These are phyloP conservation scores for Cephalotrichum gorgonifer DNA, from an alignment of 2,329 filamentous ascomycete species.

Conservation along the genomic window DNA sequence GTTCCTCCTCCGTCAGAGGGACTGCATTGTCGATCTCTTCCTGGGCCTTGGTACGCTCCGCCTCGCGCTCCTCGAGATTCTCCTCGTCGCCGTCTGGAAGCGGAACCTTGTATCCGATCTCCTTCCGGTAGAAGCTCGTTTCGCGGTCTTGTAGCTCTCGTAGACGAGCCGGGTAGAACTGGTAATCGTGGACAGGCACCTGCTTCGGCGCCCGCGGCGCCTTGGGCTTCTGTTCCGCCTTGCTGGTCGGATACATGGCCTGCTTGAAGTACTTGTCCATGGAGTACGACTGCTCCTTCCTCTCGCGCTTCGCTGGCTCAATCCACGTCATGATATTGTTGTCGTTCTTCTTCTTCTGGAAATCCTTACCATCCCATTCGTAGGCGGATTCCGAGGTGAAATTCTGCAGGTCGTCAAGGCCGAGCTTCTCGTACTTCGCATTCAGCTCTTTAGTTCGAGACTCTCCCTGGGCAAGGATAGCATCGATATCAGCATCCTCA, in stretches of 20 bases:
- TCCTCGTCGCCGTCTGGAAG: constrained; percentile 82
- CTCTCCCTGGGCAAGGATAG: constrained; percentile 77
- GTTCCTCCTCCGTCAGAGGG: constrained; percentile 79
- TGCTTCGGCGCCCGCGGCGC: constrained; percentile 94
- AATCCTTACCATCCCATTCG: constrained; percentile 97
- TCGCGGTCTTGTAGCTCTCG: constrained; percentile 90
- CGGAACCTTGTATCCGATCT: constrained; percentile 90
- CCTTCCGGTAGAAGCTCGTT: constrained; percentile 90
- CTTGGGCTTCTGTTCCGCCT: constrained; percentile 83
- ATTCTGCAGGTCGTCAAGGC: constrained; percentile 93
- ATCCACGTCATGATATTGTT: constrained; percentile 89
- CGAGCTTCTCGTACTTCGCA: constrained; percentile 90
- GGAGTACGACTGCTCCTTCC: constrained; percentile 95
- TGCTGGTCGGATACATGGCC: constrained; percentile 70
- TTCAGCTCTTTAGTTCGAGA: constrained; percentile 82
- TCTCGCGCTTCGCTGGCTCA: constrained; percentile 94
- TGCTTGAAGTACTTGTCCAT: constrained; percentile 98
- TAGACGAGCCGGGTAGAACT: constrained; percentile 83
- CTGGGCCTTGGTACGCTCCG: constrained; percentile 79
- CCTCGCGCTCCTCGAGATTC: constrained; percentile 75
- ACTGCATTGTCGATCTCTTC: constrained; percentile 87
- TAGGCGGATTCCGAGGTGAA: constrained; percentile 97
- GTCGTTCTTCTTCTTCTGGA: constrained; percentile 83
- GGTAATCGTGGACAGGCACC: constrained; percentile 85
- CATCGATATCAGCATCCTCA: constrained; percentile 84